Percentiles rank a stretch among this genome's conserved stretches.
phyloP scores from a whole-genome alignment of 495 filamentous ascomycete genomes.

The Glutinoglossum americanum region DNA sequence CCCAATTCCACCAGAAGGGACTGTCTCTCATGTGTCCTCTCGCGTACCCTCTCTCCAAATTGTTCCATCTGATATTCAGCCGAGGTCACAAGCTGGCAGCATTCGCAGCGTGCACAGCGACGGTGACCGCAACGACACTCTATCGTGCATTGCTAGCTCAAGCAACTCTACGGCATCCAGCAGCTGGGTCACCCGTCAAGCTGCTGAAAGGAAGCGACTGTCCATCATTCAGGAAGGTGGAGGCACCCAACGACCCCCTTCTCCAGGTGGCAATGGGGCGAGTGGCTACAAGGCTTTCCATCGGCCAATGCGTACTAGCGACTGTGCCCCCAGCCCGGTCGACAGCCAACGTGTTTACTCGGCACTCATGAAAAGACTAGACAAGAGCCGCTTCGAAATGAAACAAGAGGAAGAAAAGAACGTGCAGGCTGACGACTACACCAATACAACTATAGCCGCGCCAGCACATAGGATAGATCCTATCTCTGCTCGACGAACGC shows the following conservation, averaged over 20 bases:
- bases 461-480: not conserved
- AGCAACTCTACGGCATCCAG: conserved; percentile 36
- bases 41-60: conserved; percentile 20
- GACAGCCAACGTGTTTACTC: conserved; percentile 50
- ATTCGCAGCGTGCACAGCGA: conserved; percentile 28
- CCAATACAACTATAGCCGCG: not conserved
- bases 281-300: conserved; percentile 7
- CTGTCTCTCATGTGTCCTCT: conserved; percentile 21
- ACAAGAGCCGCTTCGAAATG: conserved; percentile 12
- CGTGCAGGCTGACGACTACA: not conserved
- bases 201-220: conserved; percentile 31
- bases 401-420: not conserved
- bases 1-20: conserved; percentile 14
- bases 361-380: conserved; percentile 47
- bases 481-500: not conserved
- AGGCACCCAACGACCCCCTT: conserved; percentile 15
- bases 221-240: conserved; percentile 47
- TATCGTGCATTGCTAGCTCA: conserved; percentile 59
- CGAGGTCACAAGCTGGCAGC: conserved; percentile 26
- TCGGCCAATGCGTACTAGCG: conserved; percentile 2
- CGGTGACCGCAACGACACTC: conserved; percentile 26
- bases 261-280: not conserved
- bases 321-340: conserved; percentile 16
- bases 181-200: conserved; percentile 20
- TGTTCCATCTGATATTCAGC: conserved; percentile 18